Percentiles rank a stretch among this genome's conserved stretches.
These are phyloP conservation scores for Umbelopsis isabellina DNA, from an alignment of 192 early-diverging fungal genomes.

Conservation along the genomic window DNA sequence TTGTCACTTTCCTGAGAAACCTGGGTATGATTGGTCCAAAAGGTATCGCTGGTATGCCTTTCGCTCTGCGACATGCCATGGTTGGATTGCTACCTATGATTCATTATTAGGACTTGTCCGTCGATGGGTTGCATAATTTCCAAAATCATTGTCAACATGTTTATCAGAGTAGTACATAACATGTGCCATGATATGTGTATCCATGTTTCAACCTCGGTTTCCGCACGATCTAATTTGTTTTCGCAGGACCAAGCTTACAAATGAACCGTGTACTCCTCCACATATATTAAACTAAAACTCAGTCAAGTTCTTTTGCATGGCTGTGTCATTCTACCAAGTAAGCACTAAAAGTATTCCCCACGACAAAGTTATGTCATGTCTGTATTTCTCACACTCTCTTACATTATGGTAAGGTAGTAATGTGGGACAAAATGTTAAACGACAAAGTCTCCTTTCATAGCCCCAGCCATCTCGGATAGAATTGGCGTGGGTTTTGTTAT, in stretches of 20 bases:
- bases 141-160: too few relatives aligned
- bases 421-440: slow-evolving; percentile 17
- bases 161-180: too few relatives aligned
- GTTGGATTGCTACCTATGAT: too few relatives aligned
- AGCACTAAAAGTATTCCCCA: neutral
- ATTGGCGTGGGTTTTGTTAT: too few relatives aligned
- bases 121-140: too few relatives aligned
- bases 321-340: neutral
- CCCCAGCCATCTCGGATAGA: too few relatives aligned
- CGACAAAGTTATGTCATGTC: neutral
- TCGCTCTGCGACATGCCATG: too few relatives aligned
- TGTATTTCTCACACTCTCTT: neutral
- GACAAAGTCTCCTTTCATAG: too few relatives aligned
- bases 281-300: neutral
- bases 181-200: too few relatives aligned
- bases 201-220: too few relatives aligned
- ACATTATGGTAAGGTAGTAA: neutral
- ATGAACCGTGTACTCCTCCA: neutral
- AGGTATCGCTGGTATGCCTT: neutral
- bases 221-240: neutral
- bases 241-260: neutral
- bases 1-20: slow-evolving; percentile 22
- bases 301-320: neutral
- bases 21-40: neutral
- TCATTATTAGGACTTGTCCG: too few relatives aligned